phyloP scores from a whole-genome alignment of 495 filamentous ascomycete species.

The Mytilinidion resinicola region DNA sequence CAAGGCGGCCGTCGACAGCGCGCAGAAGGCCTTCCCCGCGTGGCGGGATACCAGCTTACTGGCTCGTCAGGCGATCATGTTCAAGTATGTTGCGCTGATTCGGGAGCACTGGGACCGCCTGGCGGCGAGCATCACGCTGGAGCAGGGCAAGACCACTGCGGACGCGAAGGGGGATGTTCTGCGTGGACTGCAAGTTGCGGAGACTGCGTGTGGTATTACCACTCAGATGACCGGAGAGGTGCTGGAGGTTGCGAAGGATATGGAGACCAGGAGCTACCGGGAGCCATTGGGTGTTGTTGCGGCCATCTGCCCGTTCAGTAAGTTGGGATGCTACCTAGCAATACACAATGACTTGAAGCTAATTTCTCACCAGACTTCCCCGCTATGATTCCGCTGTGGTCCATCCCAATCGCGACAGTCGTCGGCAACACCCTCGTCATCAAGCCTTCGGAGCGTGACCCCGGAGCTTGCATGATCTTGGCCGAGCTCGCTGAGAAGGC shows the following conservation, averaged over 20 bases:
- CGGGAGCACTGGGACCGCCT: slow-evolving; percentile 92
- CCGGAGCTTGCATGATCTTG: slow-evolving; percentile 97
- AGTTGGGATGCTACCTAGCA: slow-evolving; percentile 32
- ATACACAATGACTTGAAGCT: neutral
- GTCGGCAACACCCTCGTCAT: slow-evolving; percentile 92
- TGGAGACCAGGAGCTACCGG: slow-evolving; percentile 91
- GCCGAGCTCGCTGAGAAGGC: slow-evolving; percentile 87
- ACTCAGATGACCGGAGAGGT: slow-evolving; percentile 91
- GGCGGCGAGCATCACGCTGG: slow-evolving; percentile 90
- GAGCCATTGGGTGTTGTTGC: slow-evolving; percentile 94
- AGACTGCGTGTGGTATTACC: slow-evolving; percentile 91
- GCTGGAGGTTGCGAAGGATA: slow-evolving; percentile 95
- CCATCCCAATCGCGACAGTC: slow-evolving; percentile 86
- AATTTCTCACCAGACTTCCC: slow-evolving; percentile 70
- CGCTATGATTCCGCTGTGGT: slow-evolving; percentile 99
- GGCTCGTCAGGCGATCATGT: slow-evolving; percentile 89
- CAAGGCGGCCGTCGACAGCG: slow-evolving; percentile 76
- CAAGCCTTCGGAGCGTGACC: slow-evolving; percentile 97
- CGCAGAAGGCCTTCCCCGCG: slow-evolving; percentile 79
- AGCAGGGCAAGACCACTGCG: slow-evolving; percentile 97
- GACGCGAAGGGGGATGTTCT: slow-evolving; percentile 95
- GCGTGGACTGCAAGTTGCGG: slow-evolving; percentile 90
- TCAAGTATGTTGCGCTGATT: slow-evolving; percentile 87
- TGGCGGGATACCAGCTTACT: slow-evolving; percentile 85
- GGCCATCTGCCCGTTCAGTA: slow-evolving; percentile 98